phyloP scores from a whole-genome alignment of 1,139 yeast species.

The Kurtzmaniella quercitrusa region DNA sequence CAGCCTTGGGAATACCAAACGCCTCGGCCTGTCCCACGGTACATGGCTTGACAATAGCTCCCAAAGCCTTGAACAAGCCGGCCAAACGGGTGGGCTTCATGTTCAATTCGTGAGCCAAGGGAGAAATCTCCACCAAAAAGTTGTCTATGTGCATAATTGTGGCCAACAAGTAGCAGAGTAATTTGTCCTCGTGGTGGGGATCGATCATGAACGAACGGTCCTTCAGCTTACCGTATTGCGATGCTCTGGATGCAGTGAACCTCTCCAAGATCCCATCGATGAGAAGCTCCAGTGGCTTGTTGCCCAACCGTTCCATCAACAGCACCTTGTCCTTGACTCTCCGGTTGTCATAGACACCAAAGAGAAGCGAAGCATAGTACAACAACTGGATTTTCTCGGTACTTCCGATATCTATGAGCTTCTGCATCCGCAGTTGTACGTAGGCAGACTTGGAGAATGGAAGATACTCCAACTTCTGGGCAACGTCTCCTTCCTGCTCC shows the following conservation, averaged over 20 bases:
- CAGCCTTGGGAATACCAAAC: slow-evolving; percentile 66
- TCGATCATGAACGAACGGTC: slow-evolving; percentile 73
- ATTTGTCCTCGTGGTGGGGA: slow-evolving; percentile 82
- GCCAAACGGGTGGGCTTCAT: slow-evolving; percentile 73
- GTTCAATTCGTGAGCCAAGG: slow-evolving; percentile 81
- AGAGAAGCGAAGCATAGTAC: slow-evolving; percentile 71
- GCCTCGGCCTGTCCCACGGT: slow-evolving; percentile 82
- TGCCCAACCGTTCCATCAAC: slow-evolving; percentile 53
- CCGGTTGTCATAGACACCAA: slow-evolving; percentile 76
- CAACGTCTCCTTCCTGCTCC: slow-evolving; percentile 45
- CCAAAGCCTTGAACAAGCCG: slow-evolving; percentile 71
- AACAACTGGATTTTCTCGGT: slow-evolving; percentile 61
- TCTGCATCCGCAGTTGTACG: slow-evolving; percentile 46
- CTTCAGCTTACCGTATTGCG: slow-evolving; percentile 68
- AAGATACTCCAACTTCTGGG: slow-evolving; percentile 49
- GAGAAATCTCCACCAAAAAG: slow-evolving; percentile 70
- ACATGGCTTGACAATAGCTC: slow-evolving; percentile 73
- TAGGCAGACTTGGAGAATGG: slow-evolving; percentile 60
- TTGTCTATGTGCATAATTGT: slow-evolving; percentile 71
- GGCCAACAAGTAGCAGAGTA: slow-evolving; percentile 74
- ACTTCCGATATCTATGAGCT: slow-evolving; percentile 40
- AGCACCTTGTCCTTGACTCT: slow-evolving; percentile 58
- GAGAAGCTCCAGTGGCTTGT: slow-evolving; percentile 66
- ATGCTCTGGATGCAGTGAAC: slow-evolving; percentile 63
- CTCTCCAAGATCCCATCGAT: slow-evolving; percentile 70